phyloP scores from a whole-genome alignment of 2,329 filamentous ascomycete species.

The Remersonia thermophila region DNA sequence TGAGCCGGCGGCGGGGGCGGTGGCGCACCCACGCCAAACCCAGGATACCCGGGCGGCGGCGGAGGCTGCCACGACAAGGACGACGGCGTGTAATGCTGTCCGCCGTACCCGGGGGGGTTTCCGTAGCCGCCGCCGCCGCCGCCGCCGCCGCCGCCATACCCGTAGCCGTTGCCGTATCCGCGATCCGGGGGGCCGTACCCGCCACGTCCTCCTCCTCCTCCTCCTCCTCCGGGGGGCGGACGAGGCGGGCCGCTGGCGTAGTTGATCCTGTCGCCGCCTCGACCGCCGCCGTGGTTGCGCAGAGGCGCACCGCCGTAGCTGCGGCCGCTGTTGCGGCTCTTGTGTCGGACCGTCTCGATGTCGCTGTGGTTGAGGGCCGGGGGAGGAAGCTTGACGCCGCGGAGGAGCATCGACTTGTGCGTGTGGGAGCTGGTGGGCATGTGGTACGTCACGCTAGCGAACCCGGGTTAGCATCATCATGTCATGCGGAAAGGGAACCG shows the following conservation, averaged over 20 bases:
- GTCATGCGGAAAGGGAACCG: no score
- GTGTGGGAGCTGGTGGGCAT: conserved; percentile 59
- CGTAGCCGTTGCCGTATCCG: conserved; percentile 6
- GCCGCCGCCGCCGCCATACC: conserved; percentile 8
- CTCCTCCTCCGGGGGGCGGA: conserved; percentile 8
- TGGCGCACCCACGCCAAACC: conserved; percentile 31
- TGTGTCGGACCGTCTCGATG: conserved; percentile 57
- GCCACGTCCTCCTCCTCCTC: no score
- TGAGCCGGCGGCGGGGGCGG: conserved; percentile 33
- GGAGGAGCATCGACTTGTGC: conserved; percentile 90
- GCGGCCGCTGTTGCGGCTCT: conserved; percentile 53
- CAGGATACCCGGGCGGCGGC: conserved; percentile 32
- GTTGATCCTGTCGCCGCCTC: conserved; percentile 39
- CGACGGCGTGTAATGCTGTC: conserved; percentile 16
- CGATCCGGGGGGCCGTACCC: conserved; percentile 3
- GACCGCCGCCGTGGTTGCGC: conserved; percentile 30
- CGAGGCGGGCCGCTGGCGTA: conserved; percentile 28
- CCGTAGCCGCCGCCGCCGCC: conserved; percentile 5
- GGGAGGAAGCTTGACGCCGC: conserved; percentile 62
- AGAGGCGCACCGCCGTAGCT: conserved; percentile 48
- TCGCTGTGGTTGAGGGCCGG: conserved; percentile 65
- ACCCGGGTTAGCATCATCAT: no score
- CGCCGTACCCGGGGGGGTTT: conserved; percentile 11
- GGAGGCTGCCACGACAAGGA: conserved; percentile 22
- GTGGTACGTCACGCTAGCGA: conserved; percentile 49